Conservation (phyloP, 768 basidiomycete species). For the Suillus alpinus region DNA sequence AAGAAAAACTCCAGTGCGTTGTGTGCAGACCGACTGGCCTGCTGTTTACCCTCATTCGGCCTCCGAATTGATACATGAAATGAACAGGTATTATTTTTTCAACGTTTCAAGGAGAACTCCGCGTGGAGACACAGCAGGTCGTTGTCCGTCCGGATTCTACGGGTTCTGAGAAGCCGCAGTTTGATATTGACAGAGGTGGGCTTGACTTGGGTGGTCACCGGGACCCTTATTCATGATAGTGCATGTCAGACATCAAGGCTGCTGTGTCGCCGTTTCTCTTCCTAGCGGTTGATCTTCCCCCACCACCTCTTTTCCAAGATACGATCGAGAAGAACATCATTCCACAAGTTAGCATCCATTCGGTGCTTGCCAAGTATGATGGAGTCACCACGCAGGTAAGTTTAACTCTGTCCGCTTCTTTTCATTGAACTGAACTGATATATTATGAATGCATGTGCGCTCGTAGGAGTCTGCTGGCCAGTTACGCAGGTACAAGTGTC, state of each 20-base stretch:
- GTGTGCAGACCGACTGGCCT: background rate
- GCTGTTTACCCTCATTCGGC: constrained; percentile 1
- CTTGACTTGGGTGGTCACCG: constrained; percentile 4
- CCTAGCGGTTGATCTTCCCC: constrained; percentile 92
- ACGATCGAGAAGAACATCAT: constrained; percentile 97
- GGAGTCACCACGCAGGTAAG: constrained; percentile 83
- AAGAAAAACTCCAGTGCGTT: constrained; percentile 84
- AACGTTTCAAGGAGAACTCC: constrained; percentile 92
- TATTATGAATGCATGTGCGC: constrained; percentile 1
- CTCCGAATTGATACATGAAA: constrained; percentile 17
- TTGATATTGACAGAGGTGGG: constrained; percentile 92
- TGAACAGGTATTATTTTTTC: constrained; percentile 81
- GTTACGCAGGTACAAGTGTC: constrained; percentile 87
- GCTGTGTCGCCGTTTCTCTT: constrained; percentile 90
- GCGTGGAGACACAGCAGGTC: constrained; percentile 92
- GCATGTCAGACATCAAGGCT: constrained; percentile 73
- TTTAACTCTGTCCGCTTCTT: constrained; percentile 17
- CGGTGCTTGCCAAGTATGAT: constrained; percentile 91
- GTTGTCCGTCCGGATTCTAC: constrained; percentile 76
- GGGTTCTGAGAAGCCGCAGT: constrained; percentile 78
- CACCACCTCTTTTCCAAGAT: constrained; percentile 97
- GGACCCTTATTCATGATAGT: constrained; percentile 21
- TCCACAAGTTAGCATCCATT: constrained; percentile 91
- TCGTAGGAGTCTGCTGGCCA: constrained; percentile 79
- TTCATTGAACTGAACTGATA: constrained; percentile 10